These are phyloP conservation scores for Dioscorea zingiberensis DNA, from an alignment of 106 monocot genomes.

Conservation along the genomic window DNA sequence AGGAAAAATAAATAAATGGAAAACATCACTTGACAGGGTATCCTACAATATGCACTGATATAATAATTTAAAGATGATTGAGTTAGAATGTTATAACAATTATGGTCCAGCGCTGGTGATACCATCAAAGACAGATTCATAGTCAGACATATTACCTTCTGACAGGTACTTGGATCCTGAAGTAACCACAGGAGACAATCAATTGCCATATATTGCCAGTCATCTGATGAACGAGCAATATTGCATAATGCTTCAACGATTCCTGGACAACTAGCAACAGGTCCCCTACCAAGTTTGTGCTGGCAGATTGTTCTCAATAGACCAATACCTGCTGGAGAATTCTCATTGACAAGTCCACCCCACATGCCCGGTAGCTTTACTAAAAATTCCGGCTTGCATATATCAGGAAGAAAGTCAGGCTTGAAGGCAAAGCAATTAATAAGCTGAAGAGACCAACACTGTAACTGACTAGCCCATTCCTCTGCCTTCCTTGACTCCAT, in stretches of 20 bases:
- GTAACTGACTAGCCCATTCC: constrained; percentile 99
- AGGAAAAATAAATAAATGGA: no score
- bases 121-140: no score
- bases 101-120: no score
- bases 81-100: no score
- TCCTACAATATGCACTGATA: no score
- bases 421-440: constrained; percentile 99
- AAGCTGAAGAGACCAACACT: constrained; percentile 98
- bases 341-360: constrained; percentile 98
- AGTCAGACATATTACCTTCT: constrained; percentile 46
- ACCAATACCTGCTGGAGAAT: constrained; percentile 96
- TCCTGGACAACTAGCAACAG: constrained; percentile 54
- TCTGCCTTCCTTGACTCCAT: constrained; percentile 99
- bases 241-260: constrained; percentile 83
- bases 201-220: constrained; percentile 99
- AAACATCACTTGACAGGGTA: no score
- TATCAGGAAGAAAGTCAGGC: constrained; percentile 81
- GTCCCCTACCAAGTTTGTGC: constrained; percentile 72
- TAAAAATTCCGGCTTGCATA: constrained; percentile 84
- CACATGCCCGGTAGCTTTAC: constrained; percentile 85
- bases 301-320: constrained; percentile 90
- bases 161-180: constrained; percentile 67
- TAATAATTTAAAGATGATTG: no score
- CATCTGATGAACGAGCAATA: constrained; percentile 93
- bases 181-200: constrained; percentile 94